Percentiles rank a stretch among this genome's conserved stretches.
These are phyloP conservation scores for Colletotrichum cereale DNA, from an alignment of 2,329 filamentous ascomycete species.

Conservation along the genomic window DNA sequence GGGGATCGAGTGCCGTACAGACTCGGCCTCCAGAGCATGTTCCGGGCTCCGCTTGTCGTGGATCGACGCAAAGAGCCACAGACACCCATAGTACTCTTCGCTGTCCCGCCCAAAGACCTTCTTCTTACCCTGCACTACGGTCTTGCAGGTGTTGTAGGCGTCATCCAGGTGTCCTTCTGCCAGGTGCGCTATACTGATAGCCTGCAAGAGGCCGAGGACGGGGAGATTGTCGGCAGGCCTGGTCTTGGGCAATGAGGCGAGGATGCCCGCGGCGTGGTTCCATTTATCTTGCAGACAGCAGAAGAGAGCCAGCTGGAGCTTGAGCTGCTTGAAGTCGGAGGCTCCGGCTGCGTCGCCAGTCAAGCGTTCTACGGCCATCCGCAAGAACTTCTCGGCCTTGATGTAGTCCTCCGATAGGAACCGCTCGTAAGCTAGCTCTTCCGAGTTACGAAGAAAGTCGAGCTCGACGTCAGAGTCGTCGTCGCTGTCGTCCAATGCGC, in stretches of 20 bases:
- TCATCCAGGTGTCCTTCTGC: not conserved
- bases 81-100: not conserved
- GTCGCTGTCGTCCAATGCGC: not conserved
- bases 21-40: slow-evolving; percentile 3
- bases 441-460: slow-evolving; percentile 15
- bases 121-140: not conserved
- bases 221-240: slow-evolving; percentile 3
- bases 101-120: slow-evolving; percentile 4
- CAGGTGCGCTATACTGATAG: slow-evolving; percentile 4
- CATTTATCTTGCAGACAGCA: slow-evolving; percentile 23
- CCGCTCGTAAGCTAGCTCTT: slow-evolving; percentile 20
- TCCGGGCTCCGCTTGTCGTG: slow-evolving; percentile 9
- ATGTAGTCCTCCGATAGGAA: slow-evolving; percentile 13
- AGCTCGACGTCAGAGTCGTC: slow-evolving; percentile 17
- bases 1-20: not conserved
- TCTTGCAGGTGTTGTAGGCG: not conserved
- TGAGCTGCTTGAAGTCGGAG: slow-evolving; percentile 16
- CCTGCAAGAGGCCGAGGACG: slow-evolving; percentile 8
- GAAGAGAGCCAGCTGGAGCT: slow-evolving; percentile 11
- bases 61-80: slow-evolving; percentile 18
- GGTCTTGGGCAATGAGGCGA: slow-evolving; percentile 1
- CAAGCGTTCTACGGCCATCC: slow-evolving; percentile 14
- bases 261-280: not conserved
- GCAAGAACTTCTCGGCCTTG: slow-evolving; percentile 24
- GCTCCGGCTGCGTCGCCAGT: not conserved